Evolutionary conservation across 352 stramenopile species (phyloP), one percentile per base, ranked within the genome.

Genomic region (Bremia lactucae): DNA sequence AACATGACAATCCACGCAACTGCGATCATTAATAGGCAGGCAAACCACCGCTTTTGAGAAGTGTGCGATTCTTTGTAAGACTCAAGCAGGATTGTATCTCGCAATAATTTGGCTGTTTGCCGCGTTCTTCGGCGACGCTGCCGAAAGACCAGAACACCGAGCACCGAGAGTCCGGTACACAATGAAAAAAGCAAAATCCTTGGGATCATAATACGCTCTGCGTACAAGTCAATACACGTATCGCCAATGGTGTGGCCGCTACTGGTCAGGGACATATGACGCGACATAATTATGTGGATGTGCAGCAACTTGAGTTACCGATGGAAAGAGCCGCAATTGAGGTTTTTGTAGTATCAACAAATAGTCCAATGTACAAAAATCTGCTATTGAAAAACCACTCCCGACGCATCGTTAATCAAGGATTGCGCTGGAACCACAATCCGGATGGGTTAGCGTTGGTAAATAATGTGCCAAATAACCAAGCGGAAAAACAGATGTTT

Each of bases 201-300:
- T 16, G 63, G 63, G 14, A 74, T 55, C 44, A 78, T 54, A 16
- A 78, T 45, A 1, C 36, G 29, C 35, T 74, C 57, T 6, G 55
- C 48, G 45, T 78, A 78, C 18, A 74, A 36, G 18, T 78, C 67
- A 21, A 56, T 52, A 26, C 63, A 73, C 3, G 48, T 23, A 41
- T 51, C 44, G 15, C 52, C 38, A 14, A 66, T 14, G 13, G 31
- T 29, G 16, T 49, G 31, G 22, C 23, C 14, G 28, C 20, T 45
- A 28, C 44, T 55, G 26, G 49, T 41, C 20, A 48, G n/a, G 4
- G 40, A 59, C 13, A 35, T 66, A n/a, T 43, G 56, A 22, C 61
- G 31, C 25, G 50, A 46, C 16, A 36, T 33, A 10, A 33, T 33
- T 10, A 33, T 29, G 24, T 11, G 24, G 7, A 29, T 29, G 24